phyloP scores from a whole-genome alignment of 805 yeast species.

The Kodamaea neixiangensis region DNA sequence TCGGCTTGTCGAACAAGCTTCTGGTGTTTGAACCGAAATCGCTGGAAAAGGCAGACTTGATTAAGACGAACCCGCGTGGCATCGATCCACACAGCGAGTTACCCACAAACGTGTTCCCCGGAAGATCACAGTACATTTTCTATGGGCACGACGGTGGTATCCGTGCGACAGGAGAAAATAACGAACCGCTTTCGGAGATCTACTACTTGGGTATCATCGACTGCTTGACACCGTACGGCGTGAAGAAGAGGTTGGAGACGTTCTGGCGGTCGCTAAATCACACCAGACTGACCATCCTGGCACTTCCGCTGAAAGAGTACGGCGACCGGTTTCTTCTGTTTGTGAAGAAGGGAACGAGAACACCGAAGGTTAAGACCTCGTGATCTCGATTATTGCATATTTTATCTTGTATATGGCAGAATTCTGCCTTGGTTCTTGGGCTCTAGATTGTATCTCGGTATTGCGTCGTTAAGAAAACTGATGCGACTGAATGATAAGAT shows the following conservation, averaged over 20 bases:
- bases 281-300: conserved; percentile 71
- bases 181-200: conserved; percentile 63
- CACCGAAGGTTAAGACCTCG: conserved; percentile 11
- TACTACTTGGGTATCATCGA: conserved; percentile 95
- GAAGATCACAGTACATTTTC: conserved; percentile 56
- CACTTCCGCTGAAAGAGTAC: conserved; percentile 88
- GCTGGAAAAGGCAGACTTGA: conserved; percentile 37
- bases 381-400: not conserved
- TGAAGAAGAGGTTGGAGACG: conserved; percentile 79
- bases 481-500: not conserved
- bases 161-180: conserved; percentile 63
- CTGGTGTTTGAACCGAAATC: conserved; percentile 48
- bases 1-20: conserved; percentile 35
- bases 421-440: conserved; percentile 5
- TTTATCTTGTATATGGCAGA: not conserved
- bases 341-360: conserved; percentile 41
- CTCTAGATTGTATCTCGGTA: not conserved
- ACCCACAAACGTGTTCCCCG: conserved; percentile 46
- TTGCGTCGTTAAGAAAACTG: conserved; percentile 3
- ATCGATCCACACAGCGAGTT: conserved; percentile 43
- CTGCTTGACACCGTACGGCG: conserved; percentile 79
- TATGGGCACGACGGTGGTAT: conserved; percentile 86
- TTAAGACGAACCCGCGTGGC: conserved; percentile 48
- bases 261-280: conserved; percentile 77
- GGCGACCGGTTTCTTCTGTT: conserved; percentile 83